Conservation (phyloP, 176 grass and related monocot genomes). For the Raddia guianensis region DNA sequence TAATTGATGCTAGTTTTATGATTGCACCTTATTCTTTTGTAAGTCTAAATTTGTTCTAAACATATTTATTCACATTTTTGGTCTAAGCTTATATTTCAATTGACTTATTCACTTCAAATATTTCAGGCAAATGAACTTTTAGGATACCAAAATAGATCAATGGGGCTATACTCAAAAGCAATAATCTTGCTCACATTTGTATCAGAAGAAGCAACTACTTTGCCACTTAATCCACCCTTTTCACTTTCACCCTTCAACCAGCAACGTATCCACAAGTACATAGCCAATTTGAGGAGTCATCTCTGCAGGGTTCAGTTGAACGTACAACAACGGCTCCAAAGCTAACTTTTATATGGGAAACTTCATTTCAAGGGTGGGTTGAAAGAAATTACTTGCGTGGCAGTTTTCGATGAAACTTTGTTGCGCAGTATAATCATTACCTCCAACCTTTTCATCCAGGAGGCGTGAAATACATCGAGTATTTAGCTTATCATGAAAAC, state of each 20-base stretch:
- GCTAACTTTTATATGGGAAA: conserved; percentile 37
- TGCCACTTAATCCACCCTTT: conserved; percentile 60
- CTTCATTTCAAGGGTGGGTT: conserved; percentile 19
- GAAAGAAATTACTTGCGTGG: conserved; percentile 34
- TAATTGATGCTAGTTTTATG: background rate
- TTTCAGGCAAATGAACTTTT: conserved; percentile 69
- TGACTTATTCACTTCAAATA: background rate
- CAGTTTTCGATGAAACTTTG: background rate
- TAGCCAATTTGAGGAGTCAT: conserved; percentile 63
- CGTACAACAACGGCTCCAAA: conserved; percentile 35
- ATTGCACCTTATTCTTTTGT: background rate
- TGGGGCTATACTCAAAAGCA: conserved; percentile 62
- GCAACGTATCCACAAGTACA: conserved; percentile 58
- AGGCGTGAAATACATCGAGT: conserved; percentile 15
- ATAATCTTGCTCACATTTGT: conserved; percentile 74
- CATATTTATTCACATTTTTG: conserved; percentile 9
- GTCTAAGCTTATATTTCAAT: background rate
- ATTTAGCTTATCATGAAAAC: background rate
- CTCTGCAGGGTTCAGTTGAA: conserved; percentile 43
- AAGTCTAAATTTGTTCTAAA: background rate
- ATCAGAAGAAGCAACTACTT: conserved; percentile 54
- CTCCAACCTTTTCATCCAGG: conserved; percentile 38
- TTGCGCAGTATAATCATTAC: conserved; percentile 28
- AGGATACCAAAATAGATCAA: conserved; percentile 51
- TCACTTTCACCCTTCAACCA: conserved; percentile 52